These are phyloP conservation scores for Candida frijolesensis DNA, from an alignment of 1,139 yeast genomes.

Conservation along the genomic window DNA sequence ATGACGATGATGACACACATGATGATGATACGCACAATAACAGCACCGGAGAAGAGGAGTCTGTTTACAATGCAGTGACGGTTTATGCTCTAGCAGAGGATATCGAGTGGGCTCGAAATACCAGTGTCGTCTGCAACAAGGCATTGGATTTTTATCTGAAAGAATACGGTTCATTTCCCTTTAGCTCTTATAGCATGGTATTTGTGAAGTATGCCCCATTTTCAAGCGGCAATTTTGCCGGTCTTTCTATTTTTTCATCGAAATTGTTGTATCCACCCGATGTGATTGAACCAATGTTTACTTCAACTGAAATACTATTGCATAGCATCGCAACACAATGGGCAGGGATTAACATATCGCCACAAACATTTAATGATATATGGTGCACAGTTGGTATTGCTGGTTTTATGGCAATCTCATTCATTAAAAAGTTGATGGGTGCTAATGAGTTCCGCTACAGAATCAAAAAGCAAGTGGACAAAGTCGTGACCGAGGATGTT, in stretches of 20 bases:
- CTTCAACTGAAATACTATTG: constrained; percentile 67
- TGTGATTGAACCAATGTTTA: constrained; percentile 76
- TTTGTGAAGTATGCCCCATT: constrained; percentile 61
- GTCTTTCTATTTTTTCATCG: constrained; percentile 69
- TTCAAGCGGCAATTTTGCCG: constrained; percentile 62
- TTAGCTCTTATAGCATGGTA: constrained; percentile 74
- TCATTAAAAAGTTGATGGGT: constrained; percentile 74
- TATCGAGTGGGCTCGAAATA: constrained; percentile 62
- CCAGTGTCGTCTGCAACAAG: constrained; percentile 73
- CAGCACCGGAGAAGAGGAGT: constrained; percentile 33
- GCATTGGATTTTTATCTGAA: constrained; percentile 83
- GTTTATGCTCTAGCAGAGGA: constrained; percentile 62
- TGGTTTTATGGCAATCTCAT: constrained; percentile 77
- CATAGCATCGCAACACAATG: constrained; percentile 84
- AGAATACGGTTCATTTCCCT: constrained; percentile 94
- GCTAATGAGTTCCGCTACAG: constrained; percentile 76
- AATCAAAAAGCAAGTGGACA: constrained; percentile 64
- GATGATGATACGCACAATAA: constrained; percentile 33
- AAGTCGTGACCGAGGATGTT: constrained; percentile 70
- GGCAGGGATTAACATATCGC: constrained; percentile 91
- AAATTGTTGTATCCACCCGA: constrained; percentile 73
- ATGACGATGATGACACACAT: constrained; percentile 40
- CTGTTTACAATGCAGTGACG: constrained; percentile 42
- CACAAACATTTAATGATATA: constrained; percentile 76
- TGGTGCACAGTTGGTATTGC: constrained; percentile 93